These are phyloP conservation scores for Aspergillus versicolor DNA, from an alignment of 2,329 filamentous ascomycete genomes.

Conservation along the genomic window DNA sequence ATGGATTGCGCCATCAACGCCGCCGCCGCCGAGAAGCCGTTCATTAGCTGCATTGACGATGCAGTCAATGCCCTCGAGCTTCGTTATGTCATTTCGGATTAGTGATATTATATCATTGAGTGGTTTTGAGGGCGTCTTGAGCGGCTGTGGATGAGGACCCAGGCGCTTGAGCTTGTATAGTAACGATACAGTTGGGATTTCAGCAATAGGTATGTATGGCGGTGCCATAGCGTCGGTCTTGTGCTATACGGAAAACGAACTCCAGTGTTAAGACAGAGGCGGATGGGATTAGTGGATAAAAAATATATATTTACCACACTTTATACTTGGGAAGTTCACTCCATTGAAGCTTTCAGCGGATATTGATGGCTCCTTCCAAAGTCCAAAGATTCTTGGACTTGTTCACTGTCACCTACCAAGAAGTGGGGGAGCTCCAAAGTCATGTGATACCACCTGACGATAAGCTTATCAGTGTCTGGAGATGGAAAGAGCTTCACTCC, in stretches of 20 bases:
- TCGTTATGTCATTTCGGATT: constrained; percentile 77
- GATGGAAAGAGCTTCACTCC: not conserved
- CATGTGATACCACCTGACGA: not conserved
- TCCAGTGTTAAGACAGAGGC: too few relatives aligned
- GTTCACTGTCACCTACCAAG: not conserved
- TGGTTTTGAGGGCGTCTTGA: constrained; percentile 46
- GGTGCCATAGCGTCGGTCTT: constrained; percentile 18
- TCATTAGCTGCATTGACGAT: constrained; percentile 93
- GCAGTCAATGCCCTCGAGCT: constrained; percentile 66
- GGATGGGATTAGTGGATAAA: not conserved
- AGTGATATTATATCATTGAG: constrained; percentile 61
- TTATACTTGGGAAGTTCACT: not conserved
- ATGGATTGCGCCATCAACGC: constrained; percentile 88
- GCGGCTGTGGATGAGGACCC: constrained; percentile 22
- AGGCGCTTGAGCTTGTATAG: constrained; percentile 65
- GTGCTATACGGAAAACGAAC: not conserved
- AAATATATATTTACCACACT: not conserved
- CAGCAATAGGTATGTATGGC: constrained; percentile 25
- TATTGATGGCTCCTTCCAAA: not conserved
- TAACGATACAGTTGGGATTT: constrained; percentile 48
- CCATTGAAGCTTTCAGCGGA: not conserved
- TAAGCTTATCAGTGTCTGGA: not conserved
- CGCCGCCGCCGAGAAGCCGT: constrained; percentile 79
- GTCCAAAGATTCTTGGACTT: too few relatives aligned
- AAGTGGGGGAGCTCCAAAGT: not conserved